Base-by-base conservation (phyloP, 2,329 filamentous ascomycete species). In the Clonostachys rhizophaga region DNA sequence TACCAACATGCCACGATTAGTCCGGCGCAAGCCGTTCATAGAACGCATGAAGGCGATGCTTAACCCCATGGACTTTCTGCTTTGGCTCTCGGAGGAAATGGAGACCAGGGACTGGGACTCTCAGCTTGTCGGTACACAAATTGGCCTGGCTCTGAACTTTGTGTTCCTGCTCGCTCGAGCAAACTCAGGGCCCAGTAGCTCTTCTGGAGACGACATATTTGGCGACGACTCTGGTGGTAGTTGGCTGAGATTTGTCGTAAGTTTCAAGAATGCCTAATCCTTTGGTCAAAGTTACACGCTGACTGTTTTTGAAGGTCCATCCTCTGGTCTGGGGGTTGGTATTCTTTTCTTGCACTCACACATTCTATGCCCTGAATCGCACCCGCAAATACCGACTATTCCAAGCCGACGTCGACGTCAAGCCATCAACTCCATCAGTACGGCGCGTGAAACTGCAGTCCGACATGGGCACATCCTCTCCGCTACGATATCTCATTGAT, bases 51-150 rank as follows among this genome's bases (percentile, higher is more conserved):
- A 83, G 62, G 78, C 87, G 48, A 83, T 83, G 65, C 72, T 96
- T 49, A 92, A 97, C 61, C 90, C 89, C 4, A 86, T 88, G 71
- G 94, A 99, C 68, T 88, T 92, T 60, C 71, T 94, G 46, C 81
- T 99, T 16, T 96, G 90, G 87, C 68, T 95, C 3, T 95, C 89
- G 0, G 92, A 97, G 64, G 89, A 96, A 68, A 79, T 99, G 50
- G 91, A 96, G 63, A 90, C 90, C 30, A 85, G 87, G 60, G 89
- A 96, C 57, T 95, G 91, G 84, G 89, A 96, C 56, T 89, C 92
- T 17, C 86, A 88, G 55, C 71, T 83, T 35, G 86, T 89, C 64
- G 87, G 89, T 24, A 80, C 83, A 6, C 84, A 89, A 45, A 71
- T 95, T 16, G 92, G 91, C 6, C 56, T 96, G 30, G 78, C 63